These are phyloP conservation scores for Apocynum venetum DNA, from an alignment of 257 asterid species.

Conservation along the genomic window DNA sequence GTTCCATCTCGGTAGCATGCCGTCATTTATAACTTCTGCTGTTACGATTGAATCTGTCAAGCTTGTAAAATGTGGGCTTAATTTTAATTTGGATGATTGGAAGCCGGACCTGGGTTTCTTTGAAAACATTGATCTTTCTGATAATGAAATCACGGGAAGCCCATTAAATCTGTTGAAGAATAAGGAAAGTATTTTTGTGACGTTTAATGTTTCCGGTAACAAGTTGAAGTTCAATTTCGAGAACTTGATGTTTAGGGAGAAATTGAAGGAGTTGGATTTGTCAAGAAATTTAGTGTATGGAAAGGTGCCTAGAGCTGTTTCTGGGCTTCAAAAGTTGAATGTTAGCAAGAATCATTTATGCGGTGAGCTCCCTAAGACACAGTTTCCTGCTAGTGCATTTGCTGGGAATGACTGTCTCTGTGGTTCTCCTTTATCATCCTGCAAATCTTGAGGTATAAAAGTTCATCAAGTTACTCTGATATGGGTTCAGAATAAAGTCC, in stretches of 20 bases:
- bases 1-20: constrained; percentile 59
- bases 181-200: constrained; percentile 46
- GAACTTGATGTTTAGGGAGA: constrained; percentile 36
- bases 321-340: constrained; percentile 48
- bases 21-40: constrained; percentile 64
- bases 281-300: constrained; percentile 64
- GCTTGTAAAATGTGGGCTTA: constrained; percentile 77
- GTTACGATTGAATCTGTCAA: constrained; percentile 54
- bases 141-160: constrained; percentile 74
- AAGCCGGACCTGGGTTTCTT: constrained; percentile 58
- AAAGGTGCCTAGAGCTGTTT: constrained; percentile 53
- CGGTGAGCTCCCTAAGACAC: constrained; percentile 62
- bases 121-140: constrained; percentile 73
- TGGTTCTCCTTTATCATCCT: constrained; percentile 65
- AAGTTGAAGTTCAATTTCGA: constrained; percentile 59
- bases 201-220: constrained; percentile 68
- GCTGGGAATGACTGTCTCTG: constrained; percentile 71
- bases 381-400: constrained; percentile 53
- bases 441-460: constrained; percentile 37
- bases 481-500: background rate
- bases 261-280: constrained; percentile 56
- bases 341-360: constrained; percentile 76
- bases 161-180: constrained; percentile 67
- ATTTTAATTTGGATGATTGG: constrained; percentile 69
- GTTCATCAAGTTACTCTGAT: background rate